Base-by-base conservation (phyloP, 768 basidiomycete species). In the Russula lepida region DNA sequence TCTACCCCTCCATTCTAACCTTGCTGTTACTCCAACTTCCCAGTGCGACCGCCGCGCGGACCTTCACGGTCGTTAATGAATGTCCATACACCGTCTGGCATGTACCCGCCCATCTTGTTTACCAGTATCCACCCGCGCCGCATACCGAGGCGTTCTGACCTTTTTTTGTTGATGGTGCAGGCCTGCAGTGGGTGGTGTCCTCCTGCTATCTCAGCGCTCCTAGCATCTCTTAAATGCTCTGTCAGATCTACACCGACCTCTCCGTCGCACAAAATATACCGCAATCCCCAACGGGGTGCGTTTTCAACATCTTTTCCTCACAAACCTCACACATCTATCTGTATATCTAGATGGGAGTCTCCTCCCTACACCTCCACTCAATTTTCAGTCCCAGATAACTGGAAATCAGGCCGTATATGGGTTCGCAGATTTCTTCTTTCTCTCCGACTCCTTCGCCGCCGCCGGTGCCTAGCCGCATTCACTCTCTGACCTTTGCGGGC, bases 391-490 rank as follows among this genome's bases (percentile, higher is more conserved):
- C 69, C 69, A 1, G 66, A 69, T 25, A 68, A 69, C 46, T 69
- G 69, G 69, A 67, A 30, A 21, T 52, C 69, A 9, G 69, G 69
- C 2, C 61, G 68, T 19, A 69, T 69, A 11, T 69, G 69, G 69
- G 69, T 69, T 27, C 15, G 60, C 44, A 23, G n/a, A n/a, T 21
- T 49, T 47, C 15, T 37, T 17, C 19, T 4, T 28, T 30, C 17
- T n/a, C 28, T 19, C 17, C 17, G 12, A 30, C 15, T 21, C 43
- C 21, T 21, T 44, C n/a, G 11, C 43, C 43, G 11, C 43, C 43
- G n/a, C 43, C 11, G 3, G 43, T 23, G 43, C 43, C 43, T 21
- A 30, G 8, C 30, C 21, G 30, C n/a, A 51, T 21, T 32, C 19
- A 27, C 13, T 11, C 41, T 8, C 43, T 30, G 23, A 59, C 23